Base-by-base conservation (phyloP, 345 rosid species). In the Gossypium longicalyx region DNA sequence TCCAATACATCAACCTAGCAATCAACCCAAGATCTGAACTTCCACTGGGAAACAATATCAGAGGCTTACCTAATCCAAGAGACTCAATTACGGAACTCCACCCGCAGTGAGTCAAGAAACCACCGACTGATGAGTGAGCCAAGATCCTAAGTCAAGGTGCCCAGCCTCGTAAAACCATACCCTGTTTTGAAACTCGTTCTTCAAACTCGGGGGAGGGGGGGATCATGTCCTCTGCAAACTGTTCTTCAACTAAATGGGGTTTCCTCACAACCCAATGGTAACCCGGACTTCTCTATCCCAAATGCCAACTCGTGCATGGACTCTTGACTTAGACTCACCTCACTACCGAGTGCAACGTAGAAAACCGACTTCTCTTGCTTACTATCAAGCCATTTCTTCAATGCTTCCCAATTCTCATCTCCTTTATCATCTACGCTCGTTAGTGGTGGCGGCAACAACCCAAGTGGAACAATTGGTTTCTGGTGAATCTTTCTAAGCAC, bases 1-100 rank as follows among this genome's bases (percentile, higher is more conserved):
- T 83, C 38, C 62, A 81, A 0, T 70, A 78, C 88, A 85, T 12
- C 49, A 53, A 12, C 83, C 78, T 51, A 83, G 85, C 38, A 83
- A 81, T 62, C 80, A 89, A 2, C 60, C 47, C 77, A 56, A 66
- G 66, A 85, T 84, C 45, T 71, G 79, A 52, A 84, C 82, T 27
- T 84, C 89, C 47, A 83, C 85, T 2, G 77, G 82, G 49, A 83
- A 83, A 67, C 75, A 79, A 83, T 53, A 87, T 41, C 78, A 89
- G 79, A 7, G 93, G 93, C 12, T 84, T 66, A 4, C 92, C 91
- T 11, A 74, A 83, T 67, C 82, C 66, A 6, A 79, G 67, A 2
- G 67, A 15, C 67, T 62, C 47, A 16, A 62, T 62, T 2, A 62
- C 47, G 0, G 67, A 62, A 34, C 47, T 62, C 47, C 45, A 62